Evolutionary conservation across 257 asterid species (phyloP).

Genomic region (Eucommia ulmoides): DNA sequence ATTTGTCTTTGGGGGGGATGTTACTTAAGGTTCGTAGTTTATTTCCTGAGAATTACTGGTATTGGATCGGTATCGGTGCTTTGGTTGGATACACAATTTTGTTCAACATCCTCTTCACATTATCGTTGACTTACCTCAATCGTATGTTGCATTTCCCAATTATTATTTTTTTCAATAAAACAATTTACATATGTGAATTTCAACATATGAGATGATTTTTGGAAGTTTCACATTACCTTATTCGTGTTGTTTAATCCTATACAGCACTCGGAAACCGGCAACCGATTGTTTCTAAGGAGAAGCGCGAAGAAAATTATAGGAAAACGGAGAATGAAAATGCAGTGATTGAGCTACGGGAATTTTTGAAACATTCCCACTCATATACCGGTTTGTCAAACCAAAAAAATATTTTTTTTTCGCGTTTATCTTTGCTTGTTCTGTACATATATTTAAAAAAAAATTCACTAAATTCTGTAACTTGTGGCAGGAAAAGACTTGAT

Average conservation of each 20-base stretch:
- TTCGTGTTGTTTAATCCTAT: too few species aligned
- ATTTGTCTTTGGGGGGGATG: slow-evolving; percentile 35
- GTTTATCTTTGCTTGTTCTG: slow-evolving; percentile 5
- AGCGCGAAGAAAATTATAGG: slow-evolving; percentile 17
- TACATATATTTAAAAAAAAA: not conserved
- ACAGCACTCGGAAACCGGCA: slow-evolving; percentile 68
- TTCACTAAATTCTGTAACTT: not conserved
- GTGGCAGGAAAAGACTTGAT: slow-evolving; percentile 31
- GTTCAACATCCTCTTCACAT: slow-evolving; percentile 40
- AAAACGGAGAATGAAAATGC: slow-evolving; percentile 23
- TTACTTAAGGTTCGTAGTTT: slow-evolving; percentile 43
- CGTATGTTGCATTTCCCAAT: slow-evolving; percentile 41
- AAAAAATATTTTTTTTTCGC: slow-evolving; percentile 9
- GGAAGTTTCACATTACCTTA: not conserved
- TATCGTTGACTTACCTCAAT: slow-evolving; percentile 46
- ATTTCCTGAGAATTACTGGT: slow-evolving; percentile 45
- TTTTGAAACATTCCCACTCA: slow-evolving; percentile 52
- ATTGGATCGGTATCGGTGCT: slow-evolving; percentile 61
- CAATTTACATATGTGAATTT: too few species aligned
- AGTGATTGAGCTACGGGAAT: slow-evolving; percentile 38
- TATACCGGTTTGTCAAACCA: slow-evolving; percentile 32
- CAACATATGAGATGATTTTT: not conserved
- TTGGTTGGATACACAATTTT: slow-evolving; percentile 46
- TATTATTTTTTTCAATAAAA: too few species aligned
- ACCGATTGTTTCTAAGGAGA: slow-evolving; percentile 35